Evolutionary conservation across 768 basidiomycete genomes (phyloP).

Genomic region (Lentinula lateritia): DNA sequence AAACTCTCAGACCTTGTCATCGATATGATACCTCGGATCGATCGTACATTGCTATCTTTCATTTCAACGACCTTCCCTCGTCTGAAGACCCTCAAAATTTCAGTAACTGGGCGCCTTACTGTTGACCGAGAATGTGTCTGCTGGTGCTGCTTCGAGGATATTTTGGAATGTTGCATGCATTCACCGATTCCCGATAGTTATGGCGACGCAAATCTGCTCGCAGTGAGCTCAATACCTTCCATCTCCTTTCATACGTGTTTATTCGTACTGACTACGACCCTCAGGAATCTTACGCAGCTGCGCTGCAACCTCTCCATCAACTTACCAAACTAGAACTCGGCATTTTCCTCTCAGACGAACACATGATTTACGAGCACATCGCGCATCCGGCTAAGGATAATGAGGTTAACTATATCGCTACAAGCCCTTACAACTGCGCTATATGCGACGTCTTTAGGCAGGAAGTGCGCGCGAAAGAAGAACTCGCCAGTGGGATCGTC

Average conservation of each 20-base stretch:
- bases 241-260: not conserved
- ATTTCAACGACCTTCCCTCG: conserved; percentile 41
- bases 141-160: conserved; percentile 61
- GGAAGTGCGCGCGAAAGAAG: not conserved
- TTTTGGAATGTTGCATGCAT: conserved; percentile 44
- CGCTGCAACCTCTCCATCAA: conserved; percentile 39
- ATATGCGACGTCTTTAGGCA: conserved; percentile 19
- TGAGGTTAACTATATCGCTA: conserved; percentile 12
- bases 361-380: conserved; percentile 38
- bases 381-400: conserved; percentile 22
- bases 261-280: not conserved
- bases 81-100: conserved; percentile 46
- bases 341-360: conserved; percentile 54
- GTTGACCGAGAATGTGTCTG: conserved; percentile 40
- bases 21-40: conserved; percentile 53
- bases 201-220: conserved; percentile 33
- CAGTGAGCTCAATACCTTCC: conserved; percentile 30
- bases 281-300: conserved; percentile 37
- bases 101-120: conserved; percentile 55
- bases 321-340: conserved; percentile 54
- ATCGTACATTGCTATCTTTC: conserved; percentile 37
- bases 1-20: conserved; percentile 45
- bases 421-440: conserved; percentile 30
- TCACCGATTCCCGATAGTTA: conserved; percentile 59
- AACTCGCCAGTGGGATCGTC: conserved; percentile 1